phyloP scores from a whole-genome alignment of 2,329 filamentous ascomycete genomes.

The Ophiostoma sp. region DNA sequence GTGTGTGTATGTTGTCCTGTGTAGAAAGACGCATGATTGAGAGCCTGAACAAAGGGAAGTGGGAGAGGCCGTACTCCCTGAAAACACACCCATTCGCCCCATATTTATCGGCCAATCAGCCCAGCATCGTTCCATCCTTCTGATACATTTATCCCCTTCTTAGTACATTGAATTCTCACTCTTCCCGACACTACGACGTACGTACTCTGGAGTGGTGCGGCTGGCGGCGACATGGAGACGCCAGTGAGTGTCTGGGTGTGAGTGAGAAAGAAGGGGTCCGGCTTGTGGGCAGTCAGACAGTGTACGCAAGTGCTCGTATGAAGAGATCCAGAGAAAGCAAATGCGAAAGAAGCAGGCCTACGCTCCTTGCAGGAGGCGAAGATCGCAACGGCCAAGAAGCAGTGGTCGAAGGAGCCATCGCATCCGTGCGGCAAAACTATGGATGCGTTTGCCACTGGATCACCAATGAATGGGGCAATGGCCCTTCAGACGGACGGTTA shows the following conservation, averaged over 20 bases:
- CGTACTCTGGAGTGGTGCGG: neutral
- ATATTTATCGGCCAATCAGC: too few species aligned
- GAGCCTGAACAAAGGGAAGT: too few species aligned
- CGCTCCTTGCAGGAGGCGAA: neutral
- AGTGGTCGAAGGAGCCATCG: neutral
- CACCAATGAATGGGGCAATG: neutral
- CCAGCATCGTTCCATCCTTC: too few species aligned
- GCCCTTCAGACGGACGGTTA: neutral
- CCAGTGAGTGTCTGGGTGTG: too few species aligned
- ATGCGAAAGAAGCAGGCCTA: neutral
- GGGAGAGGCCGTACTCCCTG: too few species aligned
- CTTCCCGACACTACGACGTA: too few species aligned
- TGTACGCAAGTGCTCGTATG: neutral
- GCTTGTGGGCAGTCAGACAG: too few species aligned
- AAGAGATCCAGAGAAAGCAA: neutral
- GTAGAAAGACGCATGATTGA: too few species aligned
- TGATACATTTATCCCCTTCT: too few species aligned
- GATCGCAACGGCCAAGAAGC: neutral
- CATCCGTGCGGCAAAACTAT: neutral
- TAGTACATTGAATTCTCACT: too few species aligned
- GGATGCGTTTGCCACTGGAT: slow-evolving; percentile 4
- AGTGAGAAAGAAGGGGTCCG: neutral
- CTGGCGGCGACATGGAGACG: neutral
- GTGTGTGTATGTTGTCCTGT: too few species aligned
- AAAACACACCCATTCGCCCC: too few species aligned